Conservation (phyloP, 768 basidiomycete species). For the Termitomyces sp. region DNA sequence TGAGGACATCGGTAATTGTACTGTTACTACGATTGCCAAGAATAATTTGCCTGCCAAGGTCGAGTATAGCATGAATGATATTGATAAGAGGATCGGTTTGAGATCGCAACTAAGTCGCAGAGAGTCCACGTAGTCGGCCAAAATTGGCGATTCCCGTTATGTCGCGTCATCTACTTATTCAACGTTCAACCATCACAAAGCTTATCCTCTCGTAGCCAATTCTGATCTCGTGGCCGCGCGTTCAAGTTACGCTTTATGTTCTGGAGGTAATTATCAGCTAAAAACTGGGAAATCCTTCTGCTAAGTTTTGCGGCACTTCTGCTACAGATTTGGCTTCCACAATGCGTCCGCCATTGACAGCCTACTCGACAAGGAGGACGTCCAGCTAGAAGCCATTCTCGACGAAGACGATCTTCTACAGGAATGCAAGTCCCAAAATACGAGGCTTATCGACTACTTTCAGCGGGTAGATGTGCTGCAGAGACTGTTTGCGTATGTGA, state of each 20-base stretch:
- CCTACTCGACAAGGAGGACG: conserved; percentile 87
- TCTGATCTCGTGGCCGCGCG: conserved; percentile 15
- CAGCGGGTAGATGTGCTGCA: conserved; percentile 79
- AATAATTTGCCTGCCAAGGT: background rate
- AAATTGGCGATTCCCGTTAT: conserved; percentile 16
- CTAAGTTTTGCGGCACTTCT: conserved; percentile 32
- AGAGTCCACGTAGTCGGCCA: background rate
- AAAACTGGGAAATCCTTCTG: conserved; percentile 24
- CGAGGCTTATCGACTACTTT: conserved; percentile 84
- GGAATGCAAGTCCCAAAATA: conserved; percentile 95
- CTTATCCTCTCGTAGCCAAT: conserved; percentile 13
- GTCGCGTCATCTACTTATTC: conserved; percentile 13
- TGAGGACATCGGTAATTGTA: background rate
- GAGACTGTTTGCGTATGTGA: conserved; percentile 80
- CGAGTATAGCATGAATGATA: background rate
- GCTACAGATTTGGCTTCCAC: conserved; percentile 82
- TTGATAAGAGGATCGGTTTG: background rate
- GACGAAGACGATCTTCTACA: conserved; percentile 93
- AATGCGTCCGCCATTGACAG: conserved; percentile 88
- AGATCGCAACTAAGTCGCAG: background rate
- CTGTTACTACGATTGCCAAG: background rate
- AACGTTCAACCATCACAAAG: conserved; percentile 10
- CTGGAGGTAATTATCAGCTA: conserved; percentile 46
- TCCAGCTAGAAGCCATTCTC: conserved; percentile 85
- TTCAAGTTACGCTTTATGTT: conserved; percentile 37